Conservation (phyloP, 225 moss, liverwort and hornwort genomes). For the Anthoceros angustus region DNA sequence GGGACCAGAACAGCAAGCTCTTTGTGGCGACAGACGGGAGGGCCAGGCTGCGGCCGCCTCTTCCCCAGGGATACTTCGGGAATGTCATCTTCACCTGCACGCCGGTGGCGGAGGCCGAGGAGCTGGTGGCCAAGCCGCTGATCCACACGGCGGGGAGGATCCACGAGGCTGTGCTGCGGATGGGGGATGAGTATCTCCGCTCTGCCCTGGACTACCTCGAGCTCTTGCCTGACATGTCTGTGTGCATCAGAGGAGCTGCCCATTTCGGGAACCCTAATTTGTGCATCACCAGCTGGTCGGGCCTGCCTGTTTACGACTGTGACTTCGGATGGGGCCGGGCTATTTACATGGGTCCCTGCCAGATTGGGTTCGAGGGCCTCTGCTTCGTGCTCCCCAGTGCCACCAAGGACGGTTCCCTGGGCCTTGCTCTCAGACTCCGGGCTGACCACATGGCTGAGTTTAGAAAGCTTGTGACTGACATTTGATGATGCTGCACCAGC, state of each 20-base stretch:
- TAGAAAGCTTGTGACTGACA: slow-evolving; percentile 16
- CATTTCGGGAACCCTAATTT: slow-evolving; percentile 79
- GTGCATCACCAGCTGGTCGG: slow-evolving; percentile 95
- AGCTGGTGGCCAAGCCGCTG: slow-evolving; percentile 44
- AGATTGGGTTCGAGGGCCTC: slow-evolving; percentile 71
- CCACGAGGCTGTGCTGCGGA: slow-evolving; percentile 44
- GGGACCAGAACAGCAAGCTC: slow-evolving; percentile 50
- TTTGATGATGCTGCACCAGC: no score
- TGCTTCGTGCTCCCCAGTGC: slow-evolving; percentile 57
- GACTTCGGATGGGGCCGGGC: slow-evolving; percentile 95
- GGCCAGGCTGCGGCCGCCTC: slow-evolving; percentile 46
- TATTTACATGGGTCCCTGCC: slow-evolving; percentile 89
- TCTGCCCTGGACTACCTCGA: slow-evolving; percentile 83
- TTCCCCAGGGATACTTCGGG: slow-evolving; percentile 81
- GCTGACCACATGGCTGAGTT: slow-evolving; percentile 70
- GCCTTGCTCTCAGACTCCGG: slow-evolving; percentile 57
- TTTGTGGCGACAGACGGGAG: slow-evolving; percentile 89
- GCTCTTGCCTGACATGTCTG: slow-evolving; percentile 42
- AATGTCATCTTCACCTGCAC: slow-evolving; percentile 93
- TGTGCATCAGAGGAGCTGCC: slow-evolving; percentile 50
- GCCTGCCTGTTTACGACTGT: slow-evolving; percentile 78
- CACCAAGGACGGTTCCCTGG: slow-evolving; percentile 50
- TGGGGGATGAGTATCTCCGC: slow-evolving; percentile 68
- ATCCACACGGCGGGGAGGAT: slow-evolving; percentile 51
- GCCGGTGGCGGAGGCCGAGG: slow-evolving; percentile 49